phyloP scores from a whole-genome alignment of 768 basidiomycete genomes.

The Boletus subcaerulescens region DNA sequence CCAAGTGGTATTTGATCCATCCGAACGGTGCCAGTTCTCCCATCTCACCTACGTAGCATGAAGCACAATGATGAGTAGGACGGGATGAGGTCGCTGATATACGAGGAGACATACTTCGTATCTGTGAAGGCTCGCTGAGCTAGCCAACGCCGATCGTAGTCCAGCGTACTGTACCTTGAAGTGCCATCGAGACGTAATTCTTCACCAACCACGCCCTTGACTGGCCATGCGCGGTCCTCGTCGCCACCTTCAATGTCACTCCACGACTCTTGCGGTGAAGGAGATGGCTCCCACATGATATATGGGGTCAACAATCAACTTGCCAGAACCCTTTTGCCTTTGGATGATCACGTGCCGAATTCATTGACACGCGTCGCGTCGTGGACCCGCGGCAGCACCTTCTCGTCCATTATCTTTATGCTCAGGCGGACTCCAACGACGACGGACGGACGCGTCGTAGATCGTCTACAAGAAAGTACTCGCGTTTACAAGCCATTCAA shows the following conservation, averaged over 20 bases:
- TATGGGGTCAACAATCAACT: background rate
- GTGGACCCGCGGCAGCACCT: background rate
- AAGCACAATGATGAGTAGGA: background rate
- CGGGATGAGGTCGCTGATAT: background rate
- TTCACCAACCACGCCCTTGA: conserved; percentile 29
- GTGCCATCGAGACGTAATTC: conserved; percentile 31
- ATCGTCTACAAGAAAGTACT: conserved; percentile 66
- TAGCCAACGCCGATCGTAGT: background rate
- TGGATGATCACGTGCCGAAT: conserved; percentile 23
- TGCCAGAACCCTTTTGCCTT: background rate
- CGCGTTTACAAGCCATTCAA: conserved; percentile 83
- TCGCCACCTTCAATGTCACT: conserved; percentile 32
- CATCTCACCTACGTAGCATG: conserved; percentile 44
- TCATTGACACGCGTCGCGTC: conserved; percentile 8
- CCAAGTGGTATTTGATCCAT: conserved; percentile 60
- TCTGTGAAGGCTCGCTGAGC: conserved; percentile 19
- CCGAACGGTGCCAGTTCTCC: conserved; percentile 48
- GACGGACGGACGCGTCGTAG: conserved; percentile 62
- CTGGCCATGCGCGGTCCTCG: conserved; percentile 31
- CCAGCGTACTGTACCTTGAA: conserved; percentile 16
- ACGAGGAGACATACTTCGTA: conserved; percentile 27
- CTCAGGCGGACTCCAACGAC: conserved; percentile 68
- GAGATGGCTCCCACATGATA: conserved; percentile 29
- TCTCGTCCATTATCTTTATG: conserved; percentile 41
- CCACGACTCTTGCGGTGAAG: conserved; percentile 31